Evolutionary conservation across 2,329 filamentous ascomycete species (phyloP), one percentile per base, ranked within the genome.

Genomic region (Cyphellophora europaea): DNA sequence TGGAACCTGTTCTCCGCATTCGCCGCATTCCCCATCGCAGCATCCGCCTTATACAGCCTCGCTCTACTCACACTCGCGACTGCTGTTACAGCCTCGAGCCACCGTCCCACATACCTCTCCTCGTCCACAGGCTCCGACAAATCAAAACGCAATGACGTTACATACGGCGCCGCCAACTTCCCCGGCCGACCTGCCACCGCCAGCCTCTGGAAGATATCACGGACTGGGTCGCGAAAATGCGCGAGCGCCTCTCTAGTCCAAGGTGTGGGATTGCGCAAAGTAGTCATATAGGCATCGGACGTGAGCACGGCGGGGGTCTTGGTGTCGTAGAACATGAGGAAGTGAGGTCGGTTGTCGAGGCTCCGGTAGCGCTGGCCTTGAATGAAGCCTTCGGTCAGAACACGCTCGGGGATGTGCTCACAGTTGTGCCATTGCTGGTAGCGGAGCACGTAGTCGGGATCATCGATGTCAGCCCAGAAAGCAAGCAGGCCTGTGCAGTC

Each of bases 101-200:
- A 43, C 15, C 37, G 17, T 11, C 18, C 16, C 5, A 11, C n/a
- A 13, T 40, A 40, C 29, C 37, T 35, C 37, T 25, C 29, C 13
- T 40, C 34, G 15, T 40, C 41, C 10, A 29, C 37, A n/a, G n/a
- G n/a, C 28, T 40, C 27, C n/a, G 21, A n/a, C 21, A 25, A n/a
- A n/a, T 25, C 21, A n/a, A 25, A 25, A 8, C 21, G 21, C 21
- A 25, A 8, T 8, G 21, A 25, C 8, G 21, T 25, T 8, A 25
- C 8, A n/a, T 25, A 25, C 8, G 21, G 21, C 21, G 21, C 21
- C 8, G 21, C 21, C 8, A 25, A 25, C n/a, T 8, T 8, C 8
- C 8, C 8, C 8, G 8, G 21, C n/a, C n/a, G 8, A 8, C 8
- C 8, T 8, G 21, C 8, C 21, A 25, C n/a, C 21, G 21, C 21